A percentile compares a stretch with the other conserved stretches of the same genome.
Conservation (phyloP, 768 basidiomycete species). For the Trametes coccinea region DNA sequence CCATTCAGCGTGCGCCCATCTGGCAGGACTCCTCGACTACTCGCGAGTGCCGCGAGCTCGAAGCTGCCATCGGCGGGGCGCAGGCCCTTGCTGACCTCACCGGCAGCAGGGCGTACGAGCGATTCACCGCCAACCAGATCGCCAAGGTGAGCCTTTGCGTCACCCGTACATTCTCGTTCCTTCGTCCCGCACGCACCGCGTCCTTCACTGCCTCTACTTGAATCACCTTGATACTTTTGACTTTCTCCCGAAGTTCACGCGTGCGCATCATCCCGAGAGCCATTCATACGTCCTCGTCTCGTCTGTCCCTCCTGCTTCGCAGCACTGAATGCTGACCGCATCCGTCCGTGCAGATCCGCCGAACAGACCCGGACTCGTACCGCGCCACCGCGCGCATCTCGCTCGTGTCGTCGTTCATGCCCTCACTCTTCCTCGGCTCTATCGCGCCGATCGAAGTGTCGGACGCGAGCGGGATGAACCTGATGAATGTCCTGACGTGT, state of each 20-base stretch:
- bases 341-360: conserved; percentile 49
- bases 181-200: conserved; percentile 1
- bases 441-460: conserved; percentile 84
- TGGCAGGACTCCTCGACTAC: conserved; percentile 93
- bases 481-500: conserved; percentile 74
- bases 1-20: conserved; percentile 68
- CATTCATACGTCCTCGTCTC: background rate
- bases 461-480: conserved; percentile 89
- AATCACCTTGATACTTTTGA: background rate
- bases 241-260: conserved; percentile 14
- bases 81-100: conserved; percentile 73
- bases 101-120: conserved; percentile 82
- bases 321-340: conserved; percentile 6
- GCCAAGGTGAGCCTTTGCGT: conserved; percentile 50
- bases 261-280: conserved; percentile 9
- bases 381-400: conserved; percentile 66
- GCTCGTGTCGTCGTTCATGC: conserved; percentile 79
- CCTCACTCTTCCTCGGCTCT: conserved; percentile 76
- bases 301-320: background rate
- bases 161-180: background rate
- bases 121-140: conserved; percentile 89
- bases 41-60: conserved; percentile 67
- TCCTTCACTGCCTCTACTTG: conserved; percentile 1
- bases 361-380: conserved; percentile 54
- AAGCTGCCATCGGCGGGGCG: conserved; percentile 66